phyloP scores from a whole-genome alignment of 2,329 filamentous ascomycete species.

The Exophiala phaeomuriformis region DNA sequence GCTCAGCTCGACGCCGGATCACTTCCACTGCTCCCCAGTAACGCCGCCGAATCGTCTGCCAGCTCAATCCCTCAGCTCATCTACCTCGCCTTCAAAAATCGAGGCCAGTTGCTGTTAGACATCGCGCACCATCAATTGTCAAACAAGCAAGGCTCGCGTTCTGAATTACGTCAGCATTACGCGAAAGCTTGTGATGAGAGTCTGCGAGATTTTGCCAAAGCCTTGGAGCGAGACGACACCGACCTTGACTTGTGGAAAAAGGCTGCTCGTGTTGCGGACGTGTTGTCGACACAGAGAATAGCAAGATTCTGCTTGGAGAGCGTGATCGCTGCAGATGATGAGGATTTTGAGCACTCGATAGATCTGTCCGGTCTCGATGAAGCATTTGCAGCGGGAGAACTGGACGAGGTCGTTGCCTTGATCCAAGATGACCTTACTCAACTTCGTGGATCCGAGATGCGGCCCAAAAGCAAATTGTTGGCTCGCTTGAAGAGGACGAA shows the following conservation, averaged over 20 bases:
- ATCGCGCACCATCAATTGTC: constrained; percentile 49
- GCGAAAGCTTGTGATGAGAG: constrained; percentile 36
- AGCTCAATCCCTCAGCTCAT: constrained; percentile 82
- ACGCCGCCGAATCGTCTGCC: constrained; percentile 63
- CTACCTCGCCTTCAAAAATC: constrained; percentile 91
- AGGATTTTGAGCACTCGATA: constrained; percentile 46
- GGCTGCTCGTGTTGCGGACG: constrained; percentile 50
- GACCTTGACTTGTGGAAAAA: constrained; percentile 59
- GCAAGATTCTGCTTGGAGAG: constrained; percentile 57
- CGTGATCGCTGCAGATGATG: constrained; percentile 55
- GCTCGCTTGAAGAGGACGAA: constrained; percentile 47
- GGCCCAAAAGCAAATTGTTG: constrained; percentile 46
- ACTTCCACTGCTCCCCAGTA: constrained; percentile 43
- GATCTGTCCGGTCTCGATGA: constrained; percentile 54
- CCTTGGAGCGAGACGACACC: constrained; percentile 57
- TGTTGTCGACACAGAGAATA: constrained; percentile 52
- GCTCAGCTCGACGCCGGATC: constrained; percentile 22
- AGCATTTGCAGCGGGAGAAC: constrained; percentile 46
- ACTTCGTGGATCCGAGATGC: constrained; percentile 44
- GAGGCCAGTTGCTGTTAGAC: constrained; percentile 87
- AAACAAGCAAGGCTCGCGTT: constrained; percentile 3
- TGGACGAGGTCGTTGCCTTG: constrained; percentile 43
- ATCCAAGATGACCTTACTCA: constrained; percentile 52
- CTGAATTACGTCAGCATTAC: constrained; percentile 20
- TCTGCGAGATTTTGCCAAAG: constrained; percentile 52